Evolutionary conservation across 371 early-diverging fungal species (phyloP).

Genomic region (Mortierella sp.): DNA sequence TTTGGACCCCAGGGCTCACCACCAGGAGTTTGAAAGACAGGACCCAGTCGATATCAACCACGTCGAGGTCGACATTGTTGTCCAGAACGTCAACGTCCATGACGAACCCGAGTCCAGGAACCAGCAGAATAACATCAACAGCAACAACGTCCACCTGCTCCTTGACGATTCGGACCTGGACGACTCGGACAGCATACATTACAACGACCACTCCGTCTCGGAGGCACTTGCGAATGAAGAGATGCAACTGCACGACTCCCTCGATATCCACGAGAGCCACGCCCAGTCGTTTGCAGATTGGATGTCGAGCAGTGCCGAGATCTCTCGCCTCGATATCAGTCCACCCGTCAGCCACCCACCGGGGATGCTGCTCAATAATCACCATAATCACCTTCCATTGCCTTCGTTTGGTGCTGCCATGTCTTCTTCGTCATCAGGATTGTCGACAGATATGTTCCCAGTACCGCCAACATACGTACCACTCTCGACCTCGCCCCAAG

Average conservation of each 20-base stretch:
- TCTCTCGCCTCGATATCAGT: constrained; percentile 48
- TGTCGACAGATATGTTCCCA: not conserved
- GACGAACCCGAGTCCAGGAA: constrained; percentile 16
- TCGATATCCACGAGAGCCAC: constrained; percentile 33
- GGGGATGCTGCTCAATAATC: not conserved
- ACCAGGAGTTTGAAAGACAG: not conserved
- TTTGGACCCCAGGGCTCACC: not conserved
- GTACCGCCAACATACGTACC: constrained; percentile 9
- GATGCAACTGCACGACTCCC: constrained; percentile 34
- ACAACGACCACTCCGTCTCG: constrained; percentile 16
- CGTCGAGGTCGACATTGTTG: constrained; percentile 46
- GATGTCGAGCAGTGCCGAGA: constrained; percentile 57
- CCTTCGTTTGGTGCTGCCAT: constrained; percentile 24
- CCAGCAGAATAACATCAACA: not conserved
- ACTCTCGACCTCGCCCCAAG: not conserved
- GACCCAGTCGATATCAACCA: constrained; percentile 18
- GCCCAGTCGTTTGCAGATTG: constrained; percentile 56
- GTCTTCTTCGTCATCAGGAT: not conserved
- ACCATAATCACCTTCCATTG: not conserved
- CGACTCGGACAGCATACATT: constrained; percentile 6
- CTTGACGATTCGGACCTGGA: constrained; percentile 22
- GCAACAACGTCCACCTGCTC: not conserved
- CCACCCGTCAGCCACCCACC: constrained; percentile 16
- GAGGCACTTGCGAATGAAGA: constrained; percentile 37
- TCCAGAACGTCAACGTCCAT: constrained; percentile 33